Evolutionary conservation across 2,329 filamentous ascomycete genomes (phyloP).

Genomic region (Pyrenophora seminiperda): DNA sequence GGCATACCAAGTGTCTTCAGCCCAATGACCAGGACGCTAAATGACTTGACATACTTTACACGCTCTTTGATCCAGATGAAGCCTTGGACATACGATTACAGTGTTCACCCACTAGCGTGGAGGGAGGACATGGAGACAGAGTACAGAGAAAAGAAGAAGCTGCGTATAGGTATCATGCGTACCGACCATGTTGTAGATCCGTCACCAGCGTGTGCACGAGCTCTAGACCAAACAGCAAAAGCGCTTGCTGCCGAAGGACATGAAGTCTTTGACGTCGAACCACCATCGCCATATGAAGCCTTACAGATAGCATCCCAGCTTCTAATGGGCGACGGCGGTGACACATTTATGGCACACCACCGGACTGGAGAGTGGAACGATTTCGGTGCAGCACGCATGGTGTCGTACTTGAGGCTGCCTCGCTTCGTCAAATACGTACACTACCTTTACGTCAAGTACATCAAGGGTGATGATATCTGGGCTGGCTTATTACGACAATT

Average conservation of each 20-base stretch:
- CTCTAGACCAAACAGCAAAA: constrained; percentile 70
- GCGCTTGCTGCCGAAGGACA: constrained; percentile 76
- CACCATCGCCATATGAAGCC: constrained; percentile 73
- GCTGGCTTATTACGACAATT: constrained; percentile 76
- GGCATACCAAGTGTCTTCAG: constrained; percentile 88
- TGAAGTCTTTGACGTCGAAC: constrained; percentile 68
- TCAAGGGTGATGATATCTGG: constrained; percentile 77
- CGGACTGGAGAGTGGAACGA: constrained; percentile 80
- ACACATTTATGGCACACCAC: constrained; percentile 78
- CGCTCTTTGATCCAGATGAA: constrained; percentile 76
- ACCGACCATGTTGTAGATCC: constrained; percentile 85
- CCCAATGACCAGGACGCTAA: constrained; percentile 86
- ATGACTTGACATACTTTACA: constrained; percentile 84
- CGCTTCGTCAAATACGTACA: constrained; percentile 80
- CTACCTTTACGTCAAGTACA: constrained; percentile 86
- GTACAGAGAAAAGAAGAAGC: constrained; percentile 63
- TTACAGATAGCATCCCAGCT: constrained; percentile 78
- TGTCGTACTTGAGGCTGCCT: constrained; percentile 73
- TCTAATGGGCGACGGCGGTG: constrained; percentile 82
- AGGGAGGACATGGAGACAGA: constrained; percentile 64
- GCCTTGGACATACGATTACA: constrained; percentile 88
- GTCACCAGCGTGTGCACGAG: constrained; percentile 79
- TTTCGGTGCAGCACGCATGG: constrained; percentile 74
- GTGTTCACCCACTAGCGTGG: constrained; percentile 85
- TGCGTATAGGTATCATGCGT: constrained; percentile 76